Base-by-base conservation (phyloP, 2,329 filamentous ascomycete genomes). In the Shiraia sp. region DNA sequence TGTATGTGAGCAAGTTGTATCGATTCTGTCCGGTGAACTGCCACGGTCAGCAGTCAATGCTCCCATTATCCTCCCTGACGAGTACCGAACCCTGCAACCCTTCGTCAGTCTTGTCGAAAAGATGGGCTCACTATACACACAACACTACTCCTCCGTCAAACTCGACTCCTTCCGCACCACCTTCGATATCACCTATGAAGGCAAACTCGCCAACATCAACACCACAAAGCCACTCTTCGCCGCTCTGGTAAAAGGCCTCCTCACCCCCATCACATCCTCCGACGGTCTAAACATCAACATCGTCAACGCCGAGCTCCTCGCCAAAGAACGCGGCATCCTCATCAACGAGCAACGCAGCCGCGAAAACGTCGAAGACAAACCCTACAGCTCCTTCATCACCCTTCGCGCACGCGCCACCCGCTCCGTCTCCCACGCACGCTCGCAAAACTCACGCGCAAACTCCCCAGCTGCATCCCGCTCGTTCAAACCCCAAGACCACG, bases 161-260 rank as follows among this genome's bases (percentile, higher is more conserved):
- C 29, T 49, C 39, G 54, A 63, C 32, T 64, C 64, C 8, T 81
- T 83, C 34, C 81, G 85, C 0, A 84, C 83, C 28, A 82, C 78
- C 7, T 91, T 91, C 65, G 87, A 91, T 60, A 76, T 92, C 5
- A 80, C 83, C 16, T 92, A 92, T 61, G 85, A 88, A 59, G 88
- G 88, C 36, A 83, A 88, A 39, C 72, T 93, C 15, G 83, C 87
- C 0, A 75, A 73, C 12, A 79, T 90, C 47, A 79, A 79, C 47
- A 91, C 88, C 53, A 92, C 88, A 1, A 84, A 88, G 35, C 88
- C 88, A 0, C 77, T 93, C 2, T 89, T 88, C 51, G 87, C 88
- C 0, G 88, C 88, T 0, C 73, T 92, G 1, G 81, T 92, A 51
- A 91, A 90, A 64, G 88, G 88, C 0, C 77, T 93, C 0, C 78